These are phyloP conservation scores for Verticillium tricorpus DNA, from an alignment of 2,329 filamentous ascomycete species.

Conservation along the genomic window DNA sequence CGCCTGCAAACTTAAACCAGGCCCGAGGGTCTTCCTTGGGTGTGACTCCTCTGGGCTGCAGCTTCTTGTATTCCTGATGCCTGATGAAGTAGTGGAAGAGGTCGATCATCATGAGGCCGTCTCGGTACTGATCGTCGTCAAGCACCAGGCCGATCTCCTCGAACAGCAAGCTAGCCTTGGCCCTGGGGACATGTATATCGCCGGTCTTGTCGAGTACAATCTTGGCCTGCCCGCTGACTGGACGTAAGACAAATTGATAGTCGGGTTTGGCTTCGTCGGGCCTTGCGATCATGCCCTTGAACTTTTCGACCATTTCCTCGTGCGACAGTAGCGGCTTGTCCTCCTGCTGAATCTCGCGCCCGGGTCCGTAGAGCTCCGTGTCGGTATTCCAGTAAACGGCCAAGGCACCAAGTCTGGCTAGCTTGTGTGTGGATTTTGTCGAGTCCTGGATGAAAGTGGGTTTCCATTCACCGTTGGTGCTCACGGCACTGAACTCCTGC, in stretches of 20 bases:
- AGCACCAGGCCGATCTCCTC: conserved; percentile 98
- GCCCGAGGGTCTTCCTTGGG: conserved; percentile 88
- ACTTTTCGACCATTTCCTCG: conserved; percentile 69
- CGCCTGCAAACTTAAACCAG: conserved; percentile 87
- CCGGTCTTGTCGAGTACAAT: conserved; percentile 94
- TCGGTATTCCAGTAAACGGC: conserved; percentile 99
- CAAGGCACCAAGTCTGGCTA: conserved; percentile 83
- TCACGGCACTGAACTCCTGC: conserved; percentile 94
- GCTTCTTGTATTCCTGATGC: conserved; percentile 93
- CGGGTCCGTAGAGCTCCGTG: conserved; percentile 74
- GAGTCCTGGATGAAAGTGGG: conserved; percentile 94
- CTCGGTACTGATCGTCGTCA: conserved; percentile 95
- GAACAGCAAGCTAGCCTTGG: conserved; percentile 88
- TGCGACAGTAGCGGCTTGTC: conserved; percentile 63
- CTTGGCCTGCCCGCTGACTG: conserved; percentile 91
- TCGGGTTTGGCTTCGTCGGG: conserved; percentile 52
- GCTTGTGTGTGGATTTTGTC: conserved; percentile 79
- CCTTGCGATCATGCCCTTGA: conserved; percentile 76
- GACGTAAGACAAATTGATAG: conserved; percentile 93
- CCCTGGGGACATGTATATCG: conserved; percentile 70
- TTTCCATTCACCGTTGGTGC: conserved; percentile 91
- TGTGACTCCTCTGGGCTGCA: conserved; percentile 75
- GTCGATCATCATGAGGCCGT: conserved; percentile 96
- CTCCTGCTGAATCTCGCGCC: conserved; percentile 63
- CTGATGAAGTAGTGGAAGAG: conserved; percentile 97